phyloP scores from a whole-genome alignment of 2,329 filamentous ascomycete genomes.

The Xylariomycetidae sp. region DNA sequence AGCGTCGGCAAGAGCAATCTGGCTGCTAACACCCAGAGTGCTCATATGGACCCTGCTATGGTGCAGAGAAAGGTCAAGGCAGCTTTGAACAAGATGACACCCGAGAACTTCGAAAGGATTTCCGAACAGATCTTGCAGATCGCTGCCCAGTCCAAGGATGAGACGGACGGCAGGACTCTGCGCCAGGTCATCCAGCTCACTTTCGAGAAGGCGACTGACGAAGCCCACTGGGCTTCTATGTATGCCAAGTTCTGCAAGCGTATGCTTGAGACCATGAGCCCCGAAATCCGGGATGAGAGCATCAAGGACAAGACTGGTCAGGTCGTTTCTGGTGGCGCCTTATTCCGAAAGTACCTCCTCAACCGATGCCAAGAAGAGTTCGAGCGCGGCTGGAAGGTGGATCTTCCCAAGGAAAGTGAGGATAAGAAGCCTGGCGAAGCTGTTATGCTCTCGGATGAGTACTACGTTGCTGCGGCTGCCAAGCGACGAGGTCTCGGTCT shows the following conservation, averaged over 20 bases:
- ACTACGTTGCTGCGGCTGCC: conserved; percentile 87
- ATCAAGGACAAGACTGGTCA: conserved; percentile 87
- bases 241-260: conserved; percentile 98
- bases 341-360: conserved; percentile 98
- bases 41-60: conserved; percentile 77
- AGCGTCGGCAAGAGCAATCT: conserved; percentile 51
- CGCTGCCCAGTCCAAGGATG: conserved; percentile 90
- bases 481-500: conserved; percentile 96
- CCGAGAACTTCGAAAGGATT: conserved; percentile 82
- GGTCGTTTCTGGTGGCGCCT: conserved; percentile 81
- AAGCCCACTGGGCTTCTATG: conserved; percentile 97
- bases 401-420: conserved; percentile 67
- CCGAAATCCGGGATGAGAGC: conserved; percentile 90
- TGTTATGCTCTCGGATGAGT: conserved; percentile 87
- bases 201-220: conserved; percentile 97
- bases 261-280: conserved; percentile 92
- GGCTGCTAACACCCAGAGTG: conserved; percentile 31
- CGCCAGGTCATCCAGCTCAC: conserved; percentile 98
- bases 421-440: conserved; percentile 60
- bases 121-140: conserved; percentile 89
- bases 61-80: conserved; percentile 99
- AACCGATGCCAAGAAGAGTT: conserved; percentile 99
- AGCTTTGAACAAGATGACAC: conserved; percentile 99
- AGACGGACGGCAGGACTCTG: conserved; percentile 86
- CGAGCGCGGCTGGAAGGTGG: conserved; percentile 92